Percentiles rank a stretch among this genome's conserved stretches.
These are phyloP conservation scores for Spiraea crenata DNA, from an alignment of 331 rosid species.

Conservation along the genomic window DNA sequence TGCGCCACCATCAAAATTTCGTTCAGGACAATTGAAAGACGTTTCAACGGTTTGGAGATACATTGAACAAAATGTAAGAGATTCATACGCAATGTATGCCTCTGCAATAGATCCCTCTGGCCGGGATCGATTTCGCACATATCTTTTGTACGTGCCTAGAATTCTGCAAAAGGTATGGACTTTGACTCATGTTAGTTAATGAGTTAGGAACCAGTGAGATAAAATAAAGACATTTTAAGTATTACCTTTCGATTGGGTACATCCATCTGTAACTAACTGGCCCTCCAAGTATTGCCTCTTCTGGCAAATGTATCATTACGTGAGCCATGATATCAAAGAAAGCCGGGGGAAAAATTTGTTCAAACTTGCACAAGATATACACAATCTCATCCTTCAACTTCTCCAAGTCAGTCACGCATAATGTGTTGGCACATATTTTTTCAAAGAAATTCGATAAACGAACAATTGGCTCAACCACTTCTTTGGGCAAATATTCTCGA, in stretches of 20 bases:
- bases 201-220: too few relatives aligned
- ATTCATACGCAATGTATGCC: not conserved
- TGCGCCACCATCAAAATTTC: conserved; percentile 3
- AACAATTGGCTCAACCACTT: not conserved
- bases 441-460: not conserved
- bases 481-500: not conserved
- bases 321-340: conserved; percentile 1
- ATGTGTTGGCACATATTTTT: not conserved
- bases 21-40: not conserved
- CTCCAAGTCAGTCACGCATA: not conserved
- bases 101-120: conserved; percentile 1
- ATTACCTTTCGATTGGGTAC: not conserved
- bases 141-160: not conserved
- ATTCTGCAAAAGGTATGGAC: too few relatives aligned
- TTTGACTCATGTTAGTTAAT: too few relatives aligned
- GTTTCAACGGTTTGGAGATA: not conserved
- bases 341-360: not conserved
- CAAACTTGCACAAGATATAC: not conserved
- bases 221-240: too few relatives aligned
- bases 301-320: not conserved
- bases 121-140: not conserved
- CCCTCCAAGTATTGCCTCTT: not conserved
- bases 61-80: not conserved
- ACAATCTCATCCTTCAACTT: not conserved
- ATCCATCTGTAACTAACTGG: not conserved